A percentile compares a stretch with the other conserved stretches of the same genome.
These are phyloP conservation scores for Papiliotrema terrestris DNA, from an alignment of 1,284 basidiomycete species.

Conservation along the genomic window DNA sequence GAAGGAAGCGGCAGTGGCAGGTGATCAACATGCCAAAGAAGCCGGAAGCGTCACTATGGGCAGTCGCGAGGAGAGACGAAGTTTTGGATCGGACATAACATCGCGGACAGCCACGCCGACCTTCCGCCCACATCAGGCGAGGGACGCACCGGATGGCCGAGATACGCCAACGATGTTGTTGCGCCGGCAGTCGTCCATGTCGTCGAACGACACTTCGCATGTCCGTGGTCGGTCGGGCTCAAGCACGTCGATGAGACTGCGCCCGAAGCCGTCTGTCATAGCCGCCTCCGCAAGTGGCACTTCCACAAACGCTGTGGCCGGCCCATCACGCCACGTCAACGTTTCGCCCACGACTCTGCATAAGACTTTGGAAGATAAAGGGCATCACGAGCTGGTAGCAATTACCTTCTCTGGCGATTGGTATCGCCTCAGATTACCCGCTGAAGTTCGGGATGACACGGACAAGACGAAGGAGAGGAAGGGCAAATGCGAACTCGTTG, in stretches of 20 bases:
- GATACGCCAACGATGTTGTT: slow-evolving; percentile 2
- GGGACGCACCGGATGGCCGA: neutral
- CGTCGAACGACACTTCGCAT: too few species aligned
- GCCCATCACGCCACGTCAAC: too few species aligned
- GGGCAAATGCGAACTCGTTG: slow-evolving; percentile 39
- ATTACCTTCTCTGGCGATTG: slow-evolving; percentile 87
- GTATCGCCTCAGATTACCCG: slow-evolving; percentile 77
- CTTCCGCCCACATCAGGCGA: neutral
- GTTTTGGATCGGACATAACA: slow-evolving; percentile 18
- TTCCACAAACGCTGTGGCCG: too few species aligned
- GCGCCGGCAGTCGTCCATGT: neutral
- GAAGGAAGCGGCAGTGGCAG: neutral
- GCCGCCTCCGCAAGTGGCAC: too few species aligned
- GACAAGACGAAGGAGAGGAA: slow-evolving; percentile 9
- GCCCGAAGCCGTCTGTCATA: too few species aligned
- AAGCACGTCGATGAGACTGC: too few species aligned
- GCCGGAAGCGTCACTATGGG: slow-evolving; percentile 9
- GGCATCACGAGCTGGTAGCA: slow-evolving; percentile 66
- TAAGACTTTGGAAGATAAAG: too few species aligned
- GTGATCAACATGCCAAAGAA: neutral
- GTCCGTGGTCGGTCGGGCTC: too few species aligned
- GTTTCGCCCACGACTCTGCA: too few species aligned
- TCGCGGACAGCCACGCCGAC: slow-evolving; percentile 28
- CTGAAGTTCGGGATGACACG: slow-evolving; percentile 1
- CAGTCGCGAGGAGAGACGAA: slow-evolving; percentile 13